Percentiles rank a stretch among this genome's conserved stretches.
Conservation (phyloP, 805 yeast genomes). For the Hermanozyma aechmeae region DNA sequence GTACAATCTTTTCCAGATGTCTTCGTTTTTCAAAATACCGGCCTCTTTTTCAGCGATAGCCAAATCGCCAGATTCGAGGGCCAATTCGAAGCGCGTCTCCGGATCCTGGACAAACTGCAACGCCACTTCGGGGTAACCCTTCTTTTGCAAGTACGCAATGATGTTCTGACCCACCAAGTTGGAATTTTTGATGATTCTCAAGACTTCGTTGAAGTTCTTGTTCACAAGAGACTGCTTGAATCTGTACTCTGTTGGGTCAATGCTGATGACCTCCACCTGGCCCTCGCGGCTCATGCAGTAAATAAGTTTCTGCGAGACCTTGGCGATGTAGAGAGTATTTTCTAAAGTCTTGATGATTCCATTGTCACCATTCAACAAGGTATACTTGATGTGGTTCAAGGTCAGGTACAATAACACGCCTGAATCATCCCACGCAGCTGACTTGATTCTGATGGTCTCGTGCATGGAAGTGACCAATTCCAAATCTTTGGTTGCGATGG, state of each 20-base stretch:
- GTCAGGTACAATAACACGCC: slow-evolving; percentile 91
- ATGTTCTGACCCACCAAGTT: slow-evolving; percentile 96
- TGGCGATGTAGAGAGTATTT: slow-evolving; percentile 74
- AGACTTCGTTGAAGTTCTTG: slow-evolving; percentile 84
- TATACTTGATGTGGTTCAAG: slow-evolving; percentile 89
- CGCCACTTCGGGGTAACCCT: slow-evolving; percentile 97
- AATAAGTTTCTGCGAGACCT: slow-evolving; percentile 60
- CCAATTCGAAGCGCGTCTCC: slow-evolving; percentile 90
- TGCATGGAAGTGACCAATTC: slow-evolving; percentile 78
- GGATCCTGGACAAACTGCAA: slow-evolving; percentile 95
- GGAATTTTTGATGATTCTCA: slow-evolving; percentile 78
- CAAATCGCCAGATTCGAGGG: slow-evolving; percentile 87
- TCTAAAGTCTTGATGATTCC: slow-evolving; percentile 92
- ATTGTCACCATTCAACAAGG: slow-evolving; percentile 84
- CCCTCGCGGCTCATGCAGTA: slow-evolving; percentile 83
- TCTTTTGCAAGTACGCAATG: slow-evolving; percentile 86
- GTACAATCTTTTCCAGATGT: slow-evolving; percentile 75
- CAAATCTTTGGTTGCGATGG: slow-evolving; percentile 73
- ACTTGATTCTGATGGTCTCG: slow-evolving; percentile 92
- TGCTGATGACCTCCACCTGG: slow-evolving; percentile 62
- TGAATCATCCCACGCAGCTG: slow-evolving; percentile 95
- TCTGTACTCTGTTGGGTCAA: slow-evolving; percentile 96
- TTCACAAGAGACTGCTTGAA: slow-evolving; percentile 89
- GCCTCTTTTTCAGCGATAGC: slow-evolving; percentile 87
- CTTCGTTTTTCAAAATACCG: slow-evolving; percentile 53